Percentiles rank a stretch among this genome's conserved stretches.
Evolutionary conservation across 2,329 filamentous ascomycete genomes (phyloP).

Genomic region (Pseudogymnoascus sp.): DNA sequence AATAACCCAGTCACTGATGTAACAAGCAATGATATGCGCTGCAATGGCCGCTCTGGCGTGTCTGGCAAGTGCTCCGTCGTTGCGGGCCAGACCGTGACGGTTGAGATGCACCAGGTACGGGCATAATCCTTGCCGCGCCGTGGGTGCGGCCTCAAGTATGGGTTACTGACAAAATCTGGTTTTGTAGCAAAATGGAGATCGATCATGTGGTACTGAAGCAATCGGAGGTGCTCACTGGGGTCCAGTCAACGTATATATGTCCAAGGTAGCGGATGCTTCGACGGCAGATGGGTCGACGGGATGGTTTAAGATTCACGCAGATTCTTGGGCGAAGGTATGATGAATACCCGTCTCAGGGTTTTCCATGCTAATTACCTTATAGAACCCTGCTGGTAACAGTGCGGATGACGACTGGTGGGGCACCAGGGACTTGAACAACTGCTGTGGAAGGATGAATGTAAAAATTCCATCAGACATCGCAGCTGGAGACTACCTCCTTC

Average conservation of each 20-base stretch:
- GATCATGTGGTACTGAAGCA: constrained; percentile 38
- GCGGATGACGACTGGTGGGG: neutral
- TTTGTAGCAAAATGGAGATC: constrained; percentile 34
- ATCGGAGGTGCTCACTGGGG: constrained; percentile 48
- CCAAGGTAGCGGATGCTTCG: constrained; percentile 40
- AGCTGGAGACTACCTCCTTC: constrained; percentile 9
- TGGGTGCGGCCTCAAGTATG: neutral
- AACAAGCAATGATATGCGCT: constrained; percentile 40
- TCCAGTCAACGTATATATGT: constrained; percentile 44
- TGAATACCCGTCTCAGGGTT: neutral
- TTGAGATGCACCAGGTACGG: constrained; percentile 46
- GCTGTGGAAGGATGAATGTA: constrained; percentile 30
- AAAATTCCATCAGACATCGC: constrained; percentile 7
- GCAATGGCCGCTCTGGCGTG: constrained; percentile 34
- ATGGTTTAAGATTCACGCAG: constrained; percentile 48
- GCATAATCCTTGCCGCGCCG: neutral
- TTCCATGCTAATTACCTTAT: neutral
- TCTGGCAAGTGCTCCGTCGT: constrained; percentile 38
- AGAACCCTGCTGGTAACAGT: constrained; percentile 2
- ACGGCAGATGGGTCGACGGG: constrained; percentile 35
- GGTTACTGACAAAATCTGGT: neutral
- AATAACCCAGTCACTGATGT: constrained; percentile 46
- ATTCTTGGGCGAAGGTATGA: constrained; percentile 29
- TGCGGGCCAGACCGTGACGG: constrained; percentile 34
- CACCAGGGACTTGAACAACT: constrained; percentile 18